Evolutionary conservation across 2,329 filamentous ascomycete species (phyloP).

Genomic region (Fusarium sp.): DNA sequence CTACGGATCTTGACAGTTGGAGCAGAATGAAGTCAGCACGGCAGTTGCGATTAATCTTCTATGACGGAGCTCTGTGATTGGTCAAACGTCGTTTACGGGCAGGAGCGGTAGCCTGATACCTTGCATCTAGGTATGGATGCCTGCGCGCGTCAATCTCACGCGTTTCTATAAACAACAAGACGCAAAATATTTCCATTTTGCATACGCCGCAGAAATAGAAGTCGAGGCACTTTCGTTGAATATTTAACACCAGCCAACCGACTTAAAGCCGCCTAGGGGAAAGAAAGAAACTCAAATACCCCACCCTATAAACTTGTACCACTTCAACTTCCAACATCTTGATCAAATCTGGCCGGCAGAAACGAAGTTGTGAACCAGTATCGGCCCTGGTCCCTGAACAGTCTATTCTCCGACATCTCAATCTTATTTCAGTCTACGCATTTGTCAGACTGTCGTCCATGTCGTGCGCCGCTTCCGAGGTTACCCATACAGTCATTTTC

Average conservation of each 20-base stretch:
- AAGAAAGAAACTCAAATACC: constrained; percentile 13
- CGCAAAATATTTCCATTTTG: background rate
- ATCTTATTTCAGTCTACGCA: background rate
- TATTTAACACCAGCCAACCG: constrained; percentile 24
- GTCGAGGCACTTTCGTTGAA: background rate
- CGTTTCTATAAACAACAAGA: constrained; percentile 19
- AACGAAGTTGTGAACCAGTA: constrained; percentile 8
- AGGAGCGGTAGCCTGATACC: constrained; percentile 13
- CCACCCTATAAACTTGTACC: constrained; percentile 36
- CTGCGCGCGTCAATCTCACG: constrained; percentile 40
- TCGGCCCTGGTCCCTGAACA: constrained; percentile 9
- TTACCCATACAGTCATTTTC: background rate
- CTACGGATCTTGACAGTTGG: too few species aligned
- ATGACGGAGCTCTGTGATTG: constrained; percentile 25
- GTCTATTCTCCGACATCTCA: constrained; percentile 16
- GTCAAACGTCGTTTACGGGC: constrained; percentile 11
- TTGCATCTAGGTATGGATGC: background rate
- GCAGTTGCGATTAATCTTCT: constrained; percentile 1
- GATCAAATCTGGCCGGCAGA: constrained; percentile 13
- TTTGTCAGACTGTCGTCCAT: background rate
- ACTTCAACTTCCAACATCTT: constrained; percentile 16
- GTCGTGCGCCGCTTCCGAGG: constrained; percentile 3
- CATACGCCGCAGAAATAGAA: background rate
- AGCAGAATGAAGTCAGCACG: background rate
- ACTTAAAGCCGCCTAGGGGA: background rate